Evolutionary conservation across 2,329 filamentous ascomycete species (phyloP).

Genomic region (Escovopsis sp.): DNA sequence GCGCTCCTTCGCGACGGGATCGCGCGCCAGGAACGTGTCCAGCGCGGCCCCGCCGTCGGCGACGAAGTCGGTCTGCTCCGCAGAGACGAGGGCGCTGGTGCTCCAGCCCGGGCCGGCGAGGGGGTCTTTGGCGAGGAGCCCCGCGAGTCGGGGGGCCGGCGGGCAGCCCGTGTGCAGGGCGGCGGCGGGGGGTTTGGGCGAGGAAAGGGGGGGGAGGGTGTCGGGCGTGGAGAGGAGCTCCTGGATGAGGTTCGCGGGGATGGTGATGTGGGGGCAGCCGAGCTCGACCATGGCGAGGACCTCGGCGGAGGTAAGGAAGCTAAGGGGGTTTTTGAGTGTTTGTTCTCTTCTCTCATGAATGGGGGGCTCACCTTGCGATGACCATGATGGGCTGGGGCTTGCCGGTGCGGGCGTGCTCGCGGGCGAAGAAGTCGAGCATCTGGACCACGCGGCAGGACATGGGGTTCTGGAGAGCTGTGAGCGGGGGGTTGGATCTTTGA

Average conservation of each 20-base stretch:
- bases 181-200: conserved; percentile 1
- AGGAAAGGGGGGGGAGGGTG: not conserved
- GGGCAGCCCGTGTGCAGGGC: conserved; percentile 6
- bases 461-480: conserved; percentile 5
- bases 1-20: conserved; percentile 18
- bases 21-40: conserved; percentile 19
- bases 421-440: conserved; percentile 7
- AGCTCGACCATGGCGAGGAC: conserved; percentile 9
- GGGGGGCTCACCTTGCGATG: conserved; percentile 7
- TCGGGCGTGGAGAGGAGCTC: conserved; percentile 8
- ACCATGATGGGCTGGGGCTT: conserved; percentile 9
- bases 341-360: not conserved
- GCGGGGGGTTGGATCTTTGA: too few relatives aligned
- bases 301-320: conserved; percentile 7
- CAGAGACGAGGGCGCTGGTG: conserved; percentile 19
- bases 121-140: conserved; percentile 23
- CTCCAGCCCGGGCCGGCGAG: conserved; percentile 21
- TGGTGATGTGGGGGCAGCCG: conserved; percentile 10
- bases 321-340: not conserved
- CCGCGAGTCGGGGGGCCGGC: conserved; percentile 17
- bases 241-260: conserved; percentile 5
- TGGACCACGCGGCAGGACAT: conserved; percentile 9
- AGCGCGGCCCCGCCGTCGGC: conserved; percentile 21
- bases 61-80: conserved; percentile 26
- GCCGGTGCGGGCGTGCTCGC: conserved; percentile 6